Percentiles rank a stretch among this genome's conserved stretches.
Evolutionary conservation across 805 yeast species (phyloP).

Genomic region (Hanseniaspora hatyaiensis): DNA sequence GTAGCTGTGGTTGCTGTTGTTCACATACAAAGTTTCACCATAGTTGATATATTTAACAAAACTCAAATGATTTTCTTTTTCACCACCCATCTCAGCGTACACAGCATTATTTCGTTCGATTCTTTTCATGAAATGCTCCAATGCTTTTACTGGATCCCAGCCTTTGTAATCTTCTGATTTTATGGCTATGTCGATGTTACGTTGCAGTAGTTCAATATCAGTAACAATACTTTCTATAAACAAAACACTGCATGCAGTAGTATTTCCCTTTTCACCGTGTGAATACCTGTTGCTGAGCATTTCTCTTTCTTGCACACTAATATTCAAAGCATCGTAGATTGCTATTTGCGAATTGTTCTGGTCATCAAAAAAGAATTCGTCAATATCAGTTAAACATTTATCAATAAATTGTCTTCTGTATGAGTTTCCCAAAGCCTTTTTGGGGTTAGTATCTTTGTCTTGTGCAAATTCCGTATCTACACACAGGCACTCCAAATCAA

Average conservation of each 20-base stretch:
- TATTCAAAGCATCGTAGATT: conserved; percentile 90
- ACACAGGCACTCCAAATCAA: conserved; percentile 46
- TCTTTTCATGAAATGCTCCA: conserved; percentile 62
- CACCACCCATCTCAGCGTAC: conserved; percentile 55
- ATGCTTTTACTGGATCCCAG: conserved; percentile 65
- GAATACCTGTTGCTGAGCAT: conserved; percentile 45
- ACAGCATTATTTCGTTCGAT: conserved; percentile 54
- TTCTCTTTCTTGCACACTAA: conserved; percentile 54
- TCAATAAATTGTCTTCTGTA: conserved; percentile 49
- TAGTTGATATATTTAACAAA: conserved; percentile 82
- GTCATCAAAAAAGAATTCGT: conserved; percentile 48
- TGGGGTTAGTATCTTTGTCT: conserved; percentile 20
- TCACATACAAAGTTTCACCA: conserved; percentile 70
- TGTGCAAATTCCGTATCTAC: conserved; percentile 35
- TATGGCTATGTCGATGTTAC: conserved; percentile 75
- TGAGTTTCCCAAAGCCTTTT: conserved; percentile 33
- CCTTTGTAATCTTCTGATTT: conserved; percentile 76
- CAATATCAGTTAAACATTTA: conserved; percentile 58
- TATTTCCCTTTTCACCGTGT: conserved; percentile 19
- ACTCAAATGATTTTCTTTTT: conserved; percentile 42
- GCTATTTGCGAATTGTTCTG: conserved; percentile 81
- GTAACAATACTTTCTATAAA: conserved; percentile 84
- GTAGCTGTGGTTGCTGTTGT: conserved; percentile 68
- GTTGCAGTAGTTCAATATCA: conserved; percentile 51
- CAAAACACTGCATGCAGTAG: conserved; percentile 48